Evolutionary conservation across 305 asterid genomes (phyloP).

Genomic region (Fraxinus baroniana): DNA sequence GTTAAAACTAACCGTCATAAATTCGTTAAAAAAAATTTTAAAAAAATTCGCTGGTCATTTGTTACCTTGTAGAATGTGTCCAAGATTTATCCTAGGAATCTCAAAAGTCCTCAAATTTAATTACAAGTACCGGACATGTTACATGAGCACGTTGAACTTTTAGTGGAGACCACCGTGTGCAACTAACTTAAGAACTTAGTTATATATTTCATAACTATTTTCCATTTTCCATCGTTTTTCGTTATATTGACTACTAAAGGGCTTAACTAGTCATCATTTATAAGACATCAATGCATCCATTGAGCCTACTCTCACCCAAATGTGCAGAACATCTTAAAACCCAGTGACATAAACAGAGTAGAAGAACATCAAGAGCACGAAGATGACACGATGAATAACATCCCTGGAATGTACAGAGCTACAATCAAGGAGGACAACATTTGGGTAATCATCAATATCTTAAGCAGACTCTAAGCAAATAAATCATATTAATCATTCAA

Average conservation of each 20-base stretch:
- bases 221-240: neutral
- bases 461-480: neutral
- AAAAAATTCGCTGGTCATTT: no score
- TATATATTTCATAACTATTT: neutral
- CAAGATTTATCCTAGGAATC: neutral
- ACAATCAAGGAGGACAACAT: constrained; percentile 29
- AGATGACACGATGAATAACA: constrained; percentile 12
- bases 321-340: constrained; percentile 34
- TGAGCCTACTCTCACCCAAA: neutral
- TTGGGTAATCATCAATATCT: constrained; percentile 32
- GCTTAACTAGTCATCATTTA: neutral
- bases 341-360: constrained; percentile 12
- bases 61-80: neutral
- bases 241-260: neutral
- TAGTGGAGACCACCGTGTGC: constrained; percentile 6
- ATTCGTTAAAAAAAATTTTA: no score
- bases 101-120: neutral
- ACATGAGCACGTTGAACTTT: neutral
- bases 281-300: neutral
- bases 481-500: neutral
- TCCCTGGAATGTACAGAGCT: constrained; percentile 12
- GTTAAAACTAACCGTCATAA: neutral
- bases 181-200: neutral
- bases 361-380: constrained; percentile 28
- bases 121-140: neutral